phyloP scores from a whole-genome alignment of 495 filamentous ascomycete genomes.

The Podospora pseudocomata region DNA sequence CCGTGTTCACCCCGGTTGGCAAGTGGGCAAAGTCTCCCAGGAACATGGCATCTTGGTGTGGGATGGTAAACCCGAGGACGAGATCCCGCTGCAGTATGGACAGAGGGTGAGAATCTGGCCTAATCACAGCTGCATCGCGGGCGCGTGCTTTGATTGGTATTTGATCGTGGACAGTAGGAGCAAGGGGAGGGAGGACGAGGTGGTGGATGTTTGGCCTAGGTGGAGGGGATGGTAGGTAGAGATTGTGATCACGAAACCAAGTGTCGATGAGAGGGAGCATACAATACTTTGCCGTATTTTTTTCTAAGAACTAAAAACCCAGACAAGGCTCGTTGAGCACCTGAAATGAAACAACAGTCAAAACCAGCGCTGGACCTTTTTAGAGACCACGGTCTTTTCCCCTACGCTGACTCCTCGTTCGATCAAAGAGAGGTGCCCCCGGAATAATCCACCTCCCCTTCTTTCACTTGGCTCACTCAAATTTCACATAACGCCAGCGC shows the following conservation, averaged over 20 bases:
- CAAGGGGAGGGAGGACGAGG: constrained; percentile 48
- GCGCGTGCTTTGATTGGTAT: constrained; percentile 69
- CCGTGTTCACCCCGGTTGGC: constrained; percentile 51
- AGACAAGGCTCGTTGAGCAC: neutral
- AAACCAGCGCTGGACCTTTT: neutral
- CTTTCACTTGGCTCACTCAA: too few species aligned
- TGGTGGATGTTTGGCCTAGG: constrained; percentile 68
- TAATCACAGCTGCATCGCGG: constrained; percentile 81
- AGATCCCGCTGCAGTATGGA: constrained; percentile 57
- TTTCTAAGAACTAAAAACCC: neutral
- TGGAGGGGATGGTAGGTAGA: constrained; percentile 54
- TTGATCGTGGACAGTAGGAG: constrained; percentile 65
- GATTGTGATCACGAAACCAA: neutral
- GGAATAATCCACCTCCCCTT: too few species aligned
- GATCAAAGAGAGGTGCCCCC: too few species aligned
- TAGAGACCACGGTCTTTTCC: too few species aligned
- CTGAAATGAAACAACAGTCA: neutral
- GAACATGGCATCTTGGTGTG: constrained; percentile 63
- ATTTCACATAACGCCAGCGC: too few species aligned
- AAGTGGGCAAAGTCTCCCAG: constrained; percentile 59
- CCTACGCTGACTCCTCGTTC: too few species aligned
- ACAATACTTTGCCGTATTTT: neutral
- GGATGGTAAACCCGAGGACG: constrained; percentile 31
- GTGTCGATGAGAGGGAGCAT: neutral
- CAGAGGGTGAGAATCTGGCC: constrained; percentile 70